phyloP scores from a whole-genome alignment of 2,329 filamentous ascomycete species.

The Zalaria obscura region DNA sequence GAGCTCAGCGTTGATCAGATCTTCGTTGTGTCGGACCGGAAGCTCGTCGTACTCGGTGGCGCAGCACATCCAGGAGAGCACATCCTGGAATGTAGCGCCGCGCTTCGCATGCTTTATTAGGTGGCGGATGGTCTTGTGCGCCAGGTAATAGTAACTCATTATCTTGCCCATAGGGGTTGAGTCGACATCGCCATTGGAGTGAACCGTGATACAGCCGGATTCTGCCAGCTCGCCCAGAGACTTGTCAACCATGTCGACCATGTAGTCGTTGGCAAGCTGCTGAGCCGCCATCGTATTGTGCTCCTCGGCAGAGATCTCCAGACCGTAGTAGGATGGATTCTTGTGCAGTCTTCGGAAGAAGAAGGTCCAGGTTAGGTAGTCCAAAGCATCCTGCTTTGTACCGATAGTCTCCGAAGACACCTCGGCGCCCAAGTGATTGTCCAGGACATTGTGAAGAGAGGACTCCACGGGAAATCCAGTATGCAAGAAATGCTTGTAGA shows the following conservation, averaged over 20 bases:
- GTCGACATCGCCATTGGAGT: slow-evolving; percentile 79
- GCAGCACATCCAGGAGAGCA: slow-evolving; percentile 79
- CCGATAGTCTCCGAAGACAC: slow-evolving; percentile 83
- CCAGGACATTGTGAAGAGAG: slow-evolving; percentile 85
- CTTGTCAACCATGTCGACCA: slow-evolving; percentile 82
- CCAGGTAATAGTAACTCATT: slow-evolving; percentile 97
- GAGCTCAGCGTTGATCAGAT: slow-evolving; percentile 86
- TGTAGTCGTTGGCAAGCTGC: slow-evolving; percentile 79
- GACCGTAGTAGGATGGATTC: slow-evolving; percentile 94
- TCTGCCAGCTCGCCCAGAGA: slow-evolving; percentile 70
- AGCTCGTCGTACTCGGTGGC: slow-evolving; percentile 96
- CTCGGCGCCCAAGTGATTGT: slow-evolving; percentile 93
- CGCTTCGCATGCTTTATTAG: slow-evolving; percentile 64
- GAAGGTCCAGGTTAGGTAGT: slow-evolving; percentile 98
- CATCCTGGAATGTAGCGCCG: slow-evolving; percentile 64
- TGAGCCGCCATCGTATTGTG: slow-evolving; percentile 80
- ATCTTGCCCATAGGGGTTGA: slow-evolving; percentile 89
- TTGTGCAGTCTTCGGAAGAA: slow-evolving; percentile 97
- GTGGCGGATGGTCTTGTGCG: slow-evolving; percentile 84
- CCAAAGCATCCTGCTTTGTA: slow-evolving; percentile 91
- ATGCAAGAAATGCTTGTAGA: slow-evolving; percentile 98
- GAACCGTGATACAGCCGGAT: slow-evolving; percentile 71
- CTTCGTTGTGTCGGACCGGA: slow-evolving; percentile 94
- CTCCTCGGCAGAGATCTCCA: slow-evolving; percentile 84
- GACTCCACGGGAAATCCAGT: slow-evolving; percentile 97